These are phyloP conservation scores for Balansia obtecta DNA, from an alignment of 2,329 filamentous ascomycete genomes.

Conservation along the genomic window DNA sequence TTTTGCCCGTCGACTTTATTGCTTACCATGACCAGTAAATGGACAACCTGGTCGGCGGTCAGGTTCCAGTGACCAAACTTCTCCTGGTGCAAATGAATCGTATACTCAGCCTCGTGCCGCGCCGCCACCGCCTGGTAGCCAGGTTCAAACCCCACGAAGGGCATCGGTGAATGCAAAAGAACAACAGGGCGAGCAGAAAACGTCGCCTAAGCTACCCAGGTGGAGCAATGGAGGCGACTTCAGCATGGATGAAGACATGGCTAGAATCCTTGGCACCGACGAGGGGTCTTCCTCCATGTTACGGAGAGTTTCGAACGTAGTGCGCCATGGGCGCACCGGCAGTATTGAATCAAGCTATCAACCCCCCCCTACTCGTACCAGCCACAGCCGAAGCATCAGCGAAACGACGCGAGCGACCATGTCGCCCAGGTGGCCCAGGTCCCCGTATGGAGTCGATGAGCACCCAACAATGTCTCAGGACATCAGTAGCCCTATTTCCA, in stretches of 20 bases:
- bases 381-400: constrained; percentile 51
- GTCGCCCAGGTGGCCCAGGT: constrained; percentile 60
- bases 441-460: constrained; percentile 44
- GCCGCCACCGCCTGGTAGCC: constrained; percentile 34
- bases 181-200: constrained; percentile 28
- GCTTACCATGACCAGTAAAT: constrained; percentile 2
- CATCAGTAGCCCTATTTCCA: constrained; percentile 59
- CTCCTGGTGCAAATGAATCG: constrained; percentile 27
- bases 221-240: constrained; percentile 78
- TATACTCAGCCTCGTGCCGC: constrained; percentile 48
- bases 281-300: constrained; percentile 70
- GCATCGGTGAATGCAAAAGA: constrained; percentile 35
- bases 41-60: constrained; percentile 4
- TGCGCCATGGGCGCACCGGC: constrained; percentile 82
- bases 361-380: constrained; percentile 23
- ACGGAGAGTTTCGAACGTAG: constrained; percentile 81
- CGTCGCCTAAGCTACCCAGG: constrained; percentile 55
- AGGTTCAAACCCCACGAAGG: constrained; percentile 26
- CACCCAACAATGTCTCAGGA: constrained; percentile 35
- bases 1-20: not conserved
- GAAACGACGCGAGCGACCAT: constrained; percentile 52
- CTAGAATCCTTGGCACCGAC: constrained; percentile 70
- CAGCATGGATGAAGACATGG: constrained; percentile 92
- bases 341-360: constrained; percentile 51
- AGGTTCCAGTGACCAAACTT: not conserved